Evolutionary conservation across 257 asterid species (phyloP), one percentile per base, ranked within the genome.

Genomic region (Lycium barbarum): DNA sequence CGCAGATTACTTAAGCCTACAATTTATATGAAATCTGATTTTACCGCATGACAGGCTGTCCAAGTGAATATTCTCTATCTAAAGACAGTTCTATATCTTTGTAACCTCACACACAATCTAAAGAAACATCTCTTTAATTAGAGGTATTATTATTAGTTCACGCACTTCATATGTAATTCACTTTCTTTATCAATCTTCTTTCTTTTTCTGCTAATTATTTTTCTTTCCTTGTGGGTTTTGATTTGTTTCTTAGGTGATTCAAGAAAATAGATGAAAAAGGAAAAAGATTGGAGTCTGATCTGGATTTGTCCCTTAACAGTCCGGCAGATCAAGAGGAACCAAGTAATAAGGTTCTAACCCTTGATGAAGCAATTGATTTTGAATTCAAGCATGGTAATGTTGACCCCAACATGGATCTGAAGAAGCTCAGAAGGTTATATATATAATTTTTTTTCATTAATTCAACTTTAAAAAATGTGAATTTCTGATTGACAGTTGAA

Each of bases 401-500:
- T 68, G 90, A 91, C 70, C n/a, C 4, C 18, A 13, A 12, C 2
- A 3, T 11, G 43, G 45, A 65, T 26, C 2, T 3, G n/a, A 90
- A 71, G 79, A 89, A 86, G 86, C 89, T 91, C 1, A 88, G 91
- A 84, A 92, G 95, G 95, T 93, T 71, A 47, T 71, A 38, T 57
- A 14, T 38, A 8, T 49, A 8, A 49, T 49, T 49, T 49, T 49
- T 51, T 54, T 54, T 54, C 6, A 13, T 54, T 54, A 18, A 54
- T 17, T 3, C n/a, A 7, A 49, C 54, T 49, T 49, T 1, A 45
- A 49, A 49, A 49, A 7, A 49, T 49, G 54, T 13, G n/a, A 54
- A 54, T 54, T 54, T 54, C 7, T 54, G 4, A 54, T 0, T 14
- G 59, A 13, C 6, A 1, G 13, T 54, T 49, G 12, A 7, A 49